Base-by-base conservation (phyloP, 2,329 filamentous ascomycete genomes). In the Ophiostoma himal-ulmi region DNA sequence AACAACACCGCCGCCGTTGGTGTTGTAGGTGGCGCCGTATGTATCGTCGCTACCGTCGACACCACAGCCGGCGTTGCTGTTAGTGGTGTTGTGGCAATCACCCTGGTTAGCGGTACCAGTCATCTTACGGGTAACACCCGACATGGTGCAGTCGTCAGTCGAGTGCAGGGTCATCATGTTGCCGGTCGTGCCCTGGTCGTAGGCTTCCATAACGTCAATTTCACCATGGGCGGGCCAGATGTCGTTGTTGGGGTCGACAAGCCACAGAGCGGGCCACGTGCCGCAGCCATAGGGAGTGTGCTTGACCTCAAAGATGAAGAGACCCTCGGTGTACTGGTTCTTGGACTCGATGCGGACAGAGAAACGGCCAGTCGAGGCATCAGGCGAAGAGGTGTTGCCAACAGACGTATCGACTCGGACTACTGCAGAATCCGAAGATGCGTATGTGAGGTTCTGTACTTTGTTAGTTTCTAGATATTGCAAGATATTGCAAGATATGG, bases 301-400 rank as follows among this genome's bases (percentile, higher is more conserved):
- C 72, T 84, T 82, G 73, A 90, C 81, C 75, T 90, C 87, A 75
- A 90, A 90, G 75, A 90, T 80, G 78, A 90, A 90, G n/a, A 90
- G 83, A 0, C 88, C 88, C n/a, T 76, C 78, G 75, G 87, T 78
- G 78, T 89, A 90, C 64, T 84, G 84, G 64, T 78, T 80, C 75
- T 86, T 88, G 48, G 88, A 90, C 72, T 86, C 82, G 70, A 90
- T 79, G 17, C 88, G 86, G 17, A 90, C 87, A 0, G 87, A 89
- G 78, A 86, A 86, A 30, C 88, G 86, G 67, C 88, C 88, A 0
- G 82, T 86, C 2, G 83, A 83, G 22, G 86, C 84, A 73, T 87
- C 79, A 4, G 85, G 85, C 2, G 74, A 72, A 37, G 80, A 80
- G 1, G 75, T 73, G 2, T 82, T 84, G 10, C 82, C 82, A 20